Percentiles rank a stretch among this genome's conserved stretches.
phyloP scores from a whole-genome alignment of 1,284 basidiomycete species.

The Moniliophthora roreri region DNA sequence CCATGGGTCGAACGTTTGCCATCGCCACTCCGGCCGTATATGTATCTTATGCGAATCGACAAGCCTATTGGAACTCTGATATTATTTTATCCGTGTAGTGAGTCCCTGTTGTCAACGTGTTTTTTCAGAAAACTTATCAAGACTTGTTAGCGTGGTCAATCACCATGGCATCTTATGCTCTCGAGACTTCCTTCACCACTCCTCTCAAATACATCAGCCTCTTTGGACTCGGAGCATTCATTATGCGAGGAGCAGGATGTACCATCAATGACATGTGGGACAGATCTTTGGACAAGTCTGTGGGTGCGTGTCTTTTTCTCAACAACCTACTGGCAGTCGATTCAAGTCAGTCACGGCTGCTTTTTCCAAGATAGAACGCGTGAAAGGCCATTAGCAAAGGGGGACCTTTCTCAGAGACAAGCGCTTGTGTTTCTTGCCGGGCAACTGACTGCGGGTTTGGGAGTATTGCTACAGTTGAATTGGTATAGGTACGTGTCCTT shows the following conservation, averaged over 20 bases:
- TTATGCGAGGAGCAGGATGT: slow-evolving; percentile 98
- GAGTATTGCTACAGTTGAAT: slow-evolving; percentile 89
- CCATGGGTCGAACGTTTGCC: slow-evolving; percentile 74
- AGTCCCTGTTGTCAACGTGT: slow-evolving; percentile 26
- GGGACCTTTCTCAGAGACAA: slow-evolving; percentile 76
- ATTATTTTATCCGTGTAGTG: slow-evolving; percentile 92
- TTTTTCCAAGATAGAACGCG: slow-evolving; percentile 39
- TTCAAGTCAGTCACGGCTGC: background rate
- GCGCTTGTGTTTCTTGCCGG: slow-evolving; percentile 83
- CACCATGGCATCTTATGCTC: slow-evolving; percentile 87
- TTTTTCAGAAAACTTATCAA: background rate
- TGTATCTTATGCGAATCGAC: slow-evolving; percentile 86
- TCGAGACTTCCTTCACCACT: slow-evolving; percentile 60
- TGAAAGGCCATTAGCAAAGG: slow-evolving; percentile 70
- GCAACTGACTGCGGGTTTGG: slow-evolving; percentile 87
- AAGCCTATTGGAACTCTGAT: slow-evolving; percentile 95
- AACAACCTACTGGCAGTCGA: background rate
- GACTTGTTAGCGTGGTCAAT: slow-evolving; percentile 84
- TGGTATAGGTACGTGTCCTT: slow-evolving; percentile 78
- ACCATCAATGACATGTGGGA: slow-evolving; percentile 99
- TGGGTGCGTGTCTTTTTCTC: slow-evolving; percentile 63
- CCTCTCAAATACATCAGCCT: slow-evolving; percentile 78
- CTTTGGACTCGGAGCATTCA: slow-evolving; percentile 88
- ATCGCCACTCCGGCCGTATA: slow-evolving; percentile 67
- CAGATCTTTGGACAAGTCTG: slow-evolving; percentile 84